Evolutionary conservation across 345 rosid genomes (phyloP), one percentile per base, ranked within the genome.

Genomic region (Raphanus sativus): DNA sequence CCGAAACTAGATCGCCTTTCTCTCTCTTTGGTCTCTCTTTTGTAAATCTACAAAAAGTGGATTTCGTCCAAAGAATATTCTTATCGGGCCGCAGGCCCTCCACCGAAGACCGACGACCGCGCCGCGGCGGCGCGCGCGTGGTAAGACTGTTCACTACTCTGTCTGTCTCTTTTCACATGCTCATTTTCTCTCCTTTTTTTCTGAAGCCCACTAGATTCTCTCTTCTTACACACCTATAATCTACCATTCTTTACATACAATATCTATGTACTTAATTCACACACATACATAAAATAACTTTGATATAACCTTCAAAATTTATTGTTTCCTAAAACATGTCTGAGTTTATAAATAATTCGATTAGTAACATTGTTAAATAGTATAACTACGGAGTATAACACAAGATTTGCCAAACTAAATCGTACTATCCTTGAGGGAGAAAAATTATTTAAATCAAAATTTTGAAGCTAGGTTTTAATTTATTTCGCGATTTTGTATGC

Each of bases 91-190:
- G n/a, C n/a, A n/a, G n/a, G n/a, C n/a, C n/a, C n/a, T n/a, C n/a
- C n/a, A n/a, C n/a, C n/a, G n/a, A n/a, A n/a, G n/a, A n/a, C n/a
- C n/a, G n/a, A n/a, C n/a, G n/a, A n/a, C n/a, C n/a, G n/a, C n/a
- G n/a, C n/a, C n/a, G n/a, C n/a, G n/a, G n/a, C n/a, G n/a, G n/a
- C n/a, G n/a, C n/a, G n/a, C n/a, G n/a, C n/a, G n/a, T n/a, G n/a
- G 62, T 30, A 56, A 65, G n/a, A 68, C 78, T 79, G 82, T 68
- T 73, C 78, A 79, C 69, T 78, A 67, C 77, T 73, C 78, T 79
- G 82, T 74, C 82, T 80, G 82, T 55, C 71, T 75, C 75, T 75
- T 74, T n/a, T 69, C 82, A 80, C 82, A 80, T 80, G 82, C 79
- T 63, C 76, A 75, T 74, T 69, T 69, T 75, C 82, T 78, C 77